phyloP scores from a whole-genome alignment of 2,329 filamentous ascomycete genomes.

The Neonectria coccinea region DNA sequence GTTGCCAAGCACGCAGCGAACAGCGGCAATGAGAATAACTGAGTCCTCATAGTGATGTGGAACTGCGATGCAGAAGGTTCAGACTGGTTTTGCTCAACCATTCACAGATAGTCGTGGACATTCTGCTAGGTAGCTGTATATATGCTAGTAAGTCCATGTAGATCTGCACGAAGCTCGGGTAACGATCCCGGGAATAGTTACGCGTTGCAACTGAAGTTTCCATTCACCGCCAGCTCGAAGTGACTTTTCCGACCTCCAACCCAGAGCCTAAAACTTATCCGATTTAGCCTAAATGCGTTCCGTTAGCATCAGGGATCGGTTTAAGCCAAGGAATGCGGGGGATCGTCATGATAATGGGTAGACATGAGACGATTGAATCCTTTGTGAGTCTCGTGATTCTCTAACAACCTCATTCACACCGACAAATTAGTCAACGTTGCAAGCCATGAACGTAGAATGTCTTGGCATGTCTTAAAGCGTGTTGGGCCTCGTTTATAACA shows the following conservation, averaged over 20 bases:
- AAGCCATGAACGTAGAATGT: too few species aligned
- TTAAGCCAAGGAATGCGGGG: not conserved
- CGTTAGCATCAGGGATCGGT: not conserved
- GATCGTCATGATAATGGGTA: not conserved
- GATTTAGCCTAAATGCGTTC: not conserved
- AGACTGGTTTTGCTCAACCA: not conserved
- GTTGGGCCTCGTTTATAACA: too few species aligned
- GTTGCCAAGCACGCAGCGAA: not conserved
- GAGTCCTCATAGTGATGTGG: conserved; percentile 11
- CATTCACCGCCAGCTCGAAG: not conserved
- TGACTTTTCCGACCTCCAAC: not conserved
- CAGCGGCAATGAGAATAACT: not conserved
- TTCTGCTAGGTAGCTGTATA: not conserved
- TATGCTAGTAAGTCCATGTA: not conserved
- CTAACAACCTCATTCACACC: too few species aligned
- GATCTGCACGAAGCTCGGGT: not conserved
- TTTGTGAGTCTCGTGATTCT: not conserved
- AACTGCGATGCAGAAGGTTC: not conserved
- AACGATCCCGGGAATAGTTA: not conserved
- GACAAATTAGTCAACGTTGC: too few species aligned
- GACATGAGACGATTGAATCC: not conserved
- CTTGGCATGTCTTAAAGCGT: too few species aligned
- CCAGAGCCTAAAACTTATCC: not conserved
- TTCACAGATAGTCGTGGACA: not conserved
- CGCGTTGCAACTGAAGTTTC: not conserved